Conservation (phyloP, 2,329 filamentous ascomycete genomes). For the Didymellaceae sp. region DNA sequence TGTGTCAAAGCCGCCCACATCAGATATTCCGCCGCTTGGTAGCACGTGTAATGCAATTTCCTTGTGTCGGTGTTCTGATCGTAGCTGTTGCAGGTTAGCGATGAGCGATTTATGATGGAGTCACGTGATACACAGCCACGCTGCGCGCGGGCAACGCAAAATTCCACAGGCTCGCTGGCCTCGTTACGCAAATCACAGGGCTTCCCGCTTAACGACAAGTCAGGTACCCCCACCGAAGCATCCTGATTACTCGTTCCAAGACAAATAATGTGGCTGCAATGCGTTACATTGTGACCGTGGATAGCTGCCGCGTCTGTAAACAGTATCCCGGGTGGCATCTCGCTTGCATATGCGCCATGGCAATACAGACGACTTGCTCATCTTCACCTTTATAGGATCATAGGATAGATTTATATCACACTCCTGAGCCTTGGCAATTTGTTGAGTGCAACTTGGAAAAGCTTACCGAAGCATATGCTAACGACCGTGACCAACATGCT, state of each 20-base stretch:
- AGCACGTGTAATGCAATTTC: constrained; percentile 21
- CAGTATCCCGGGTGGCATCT: constrained; percentile 10
- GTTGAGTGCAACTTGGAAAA: background rate
- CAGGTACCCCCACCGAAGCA: constrained; percentile 1
- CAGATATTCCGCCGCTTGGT: constrained; percentile 12
- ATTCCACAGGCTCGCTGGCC: too few relatives aligned
- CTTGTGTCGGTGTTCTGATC: constrained; percentile 14
- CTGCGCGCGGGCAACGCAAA: constrained; percentile 14
- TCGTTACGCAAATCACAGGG: constrained; percentile 5
- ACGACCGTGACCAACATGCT: background rate
- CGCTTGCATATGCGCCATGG: background rate
- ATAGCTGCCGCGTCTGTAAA: constrained; percentile 9
- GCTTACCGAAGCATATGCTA: constrained; percentile 1
- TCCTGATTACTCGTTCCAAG: constrained; percentile 15
- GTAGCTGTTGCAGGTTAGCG: constrained; percentile 34
- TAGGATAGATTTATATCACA: too few relatives aligned
- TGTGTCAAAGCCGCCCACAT: constrained; percentile 18
- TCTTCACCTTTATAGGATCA: too few relatives aligned
- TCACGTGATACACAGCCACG: constrained; percentile 27
- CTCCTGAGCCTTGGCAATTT: background rate
- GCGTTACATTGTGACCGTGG: constrained; percentile 1
- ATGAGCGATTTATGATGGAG: constrained; percentile 31
- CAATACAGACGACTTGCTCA: constrained; percentile 4
- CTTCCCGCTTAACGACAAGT: constrained; percentile 9
- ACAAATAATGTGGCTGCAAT: constrained; percentile 4